Base-by-base conservation (phyloP, 2,329 filamentous ascomycete genomes). In the Coniochaeta prunicola region DNA sequence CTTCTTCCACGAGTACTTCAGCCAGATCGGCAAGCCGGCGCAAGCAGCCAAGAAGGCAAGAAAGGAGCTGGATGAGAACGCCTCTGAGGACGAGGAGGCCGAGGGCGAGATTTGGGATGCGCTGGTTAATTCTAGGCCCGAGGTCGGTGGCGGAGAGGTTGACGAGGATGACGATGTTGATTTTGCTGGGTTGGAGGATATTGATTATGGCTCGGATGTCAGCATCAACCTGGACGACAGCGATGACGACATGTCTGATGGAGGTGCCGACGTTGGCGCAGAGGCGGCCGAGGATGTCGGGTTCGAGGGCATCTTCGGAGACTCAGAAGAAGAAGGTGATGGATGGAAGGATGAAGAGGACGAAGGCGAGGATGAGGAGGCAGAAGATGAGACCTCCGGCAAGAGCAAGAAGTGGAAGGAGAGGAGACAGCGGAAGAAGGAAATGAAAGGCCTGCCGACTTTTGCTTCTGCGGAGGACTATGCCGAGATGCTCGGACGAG, bases 1-100 rank as follows among this genome's bases (percentile, higher is more conserved):
- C 40, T 99, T 99, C 84, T 99, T 99, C 84, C 94, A 99, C 73
- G 87, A 91, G 64, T 99, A 99, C 83, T 99, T 99, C 75, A 87
- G 85, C 61, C 84, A 87, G 62, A 75, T 90, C 58, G 85, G 86
- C 62, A 91, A 86, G 73, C 76, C 80, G 56, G 71, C 71, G 59
- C 83, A 88, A 69, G 75, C 78, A 12, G 75, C 78, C 65, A 81
- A 74, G 4, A 80, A 79, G 26, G 78, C 81, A 56, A 86, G 87
- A 59, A 83, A 80, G 19, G 78, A 92, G 70, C 88, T 91, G 42
- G 90, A 96, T 74, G 92, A 94, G 57, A 76, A 92, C 34, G 89
- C 90, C 65, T 76, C 76, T 4, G 84, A 77, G 13, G 68, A 64
- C 2, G 70, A 71, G 40, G 69, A 77, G n/a, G 68, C 60, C 17